Percentiles rank a stretch among this genome's conserved stretches.
These are phyloP conservation scores for Strigomonas culicis DNA, from an alignment of 208 protist species.

Conservation along the genomic window DNA sequence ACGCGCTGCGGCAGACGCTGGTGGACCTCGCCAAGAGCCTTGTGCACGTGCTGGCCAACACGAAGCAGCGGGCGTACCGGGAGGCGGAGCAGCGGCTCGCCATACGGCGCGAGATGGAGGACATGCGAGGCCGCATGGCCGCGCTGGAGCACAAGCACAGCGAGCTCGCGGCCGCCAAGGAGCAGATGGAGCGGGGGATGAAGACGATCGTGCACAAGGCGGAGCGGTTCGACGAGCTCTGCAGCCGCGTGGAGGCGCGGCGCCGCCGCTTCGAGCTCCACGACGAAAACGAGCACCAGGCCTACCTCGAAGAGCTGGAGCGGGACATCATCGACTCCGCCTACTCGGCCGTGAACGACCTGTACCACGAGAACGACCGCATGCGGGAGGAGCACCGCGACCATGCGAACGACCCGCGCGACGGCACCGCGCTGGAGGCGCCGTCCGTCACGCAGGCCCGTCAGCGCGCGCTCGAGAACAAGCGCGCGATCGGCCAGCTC, in stretches of 20 bases:
- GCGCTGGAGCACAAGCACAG: constrained; percentile 20
- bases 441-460: constrained; percentile 42
- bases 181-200: constrained; percentile 22
- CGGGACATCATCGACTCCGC: constrained; percentile 44
- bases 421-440: constrained; percentile 20
- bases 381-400: constrained; percentile 16
- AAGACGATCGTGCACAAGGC: constrained; percentile 51
- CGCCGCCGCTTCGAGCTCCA: constrained; percentile 50
- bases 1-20: constrained; percentile 63
- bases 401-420: not conserved
- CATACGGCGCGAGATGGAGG: constrained; percentile 13
- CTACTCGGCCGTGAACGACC: constrained; percentile 42
- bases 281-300: constrained; percentile 49
- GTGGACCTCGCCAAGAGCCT: constrained; percentile 58
- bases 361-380: constrained; percentile 47
- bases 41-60: constrained; percentile 53
- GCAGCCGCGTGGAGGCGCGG: constrained; percentile 53
- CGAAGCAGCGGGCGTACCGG: constrained; percentile 50
- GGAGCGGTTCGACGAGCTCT: constrained; percentile 65
- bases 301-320: constrained; percentile 68
- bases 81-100: constrained; percentile 30
- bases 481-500: constrained; percentile 34
- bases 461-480: constrained; percentile 38
- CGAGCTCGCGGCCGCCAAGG: constrained; percentile 18
- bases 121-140: not conserved